Percentiles rank a stretch among this genome's conserved stretches.
Evolutionary conservation across 1,284 basidiomycete species (phyloP).

Genomic region (Paramarasmius palmivorus): DNA sequence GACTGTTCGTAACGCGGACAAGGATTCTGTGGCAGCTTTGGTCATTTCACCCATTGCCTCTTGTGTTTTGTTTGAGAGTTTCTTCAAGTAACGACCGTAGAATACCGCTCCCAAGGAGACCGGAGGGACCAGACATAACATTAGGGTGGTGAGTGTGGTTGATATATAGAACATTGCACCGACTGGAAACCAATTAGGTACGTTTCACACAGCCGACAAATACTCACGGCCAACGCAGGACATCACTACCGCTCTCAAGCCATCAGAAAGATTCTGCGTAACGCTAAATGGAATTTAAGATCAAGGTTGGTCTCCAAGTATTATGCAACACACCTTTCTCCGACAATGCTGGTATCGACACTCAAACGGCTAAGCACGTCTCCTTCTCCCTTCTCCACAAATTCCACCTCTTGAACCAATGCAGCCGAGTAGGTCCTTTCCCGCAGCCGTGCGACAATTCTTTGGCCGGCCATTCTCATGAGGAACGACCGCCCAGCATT

Average conservation of each 20-base stretch:
- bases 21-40: constrained; percentile 88
- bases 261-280: constrained; percentile 91
- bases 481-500: constrained; percentile 89
- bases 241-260: constrained; percentile 85
- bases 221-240: constrained; percentile 83
- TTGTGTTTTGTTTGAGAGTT: constrained; percentile 89
- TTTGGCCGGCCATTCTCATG: constrained; percentile 87
- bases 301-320: background rate
- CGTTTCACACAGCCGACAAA: background rate
- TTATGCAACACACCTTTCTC: constrained; percentile 70
- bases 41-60: constrained; percentile 95
- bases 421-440: constrained; percentile 82
- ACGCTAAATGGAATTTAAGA: constrained; percentile 47
- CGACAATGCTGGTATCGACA: constrained; percentile 92
- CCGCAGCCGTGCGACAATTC: constrained; percentile 89
- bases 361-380: constrained; percentile 93
- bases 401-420: constrained; percentile 89
- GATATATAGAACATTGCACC: constrained; percentile 97
- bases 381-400: constrained; percentile 90
- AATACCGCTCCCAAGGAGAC: constrained; percentile 96
- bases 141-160: constrained; percentile 85
- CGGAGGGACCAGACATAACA: constrained; percentile 94
- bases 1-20: constrained; percentile 92
- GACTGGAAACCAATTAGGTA: constrained; percentile 46
- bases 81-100: constrained; percentile 94